These are phyloP conservation scores for Vinca minor DNA, from an alignment of 257 asterid species.

Conservation along the genomic window DNA sequence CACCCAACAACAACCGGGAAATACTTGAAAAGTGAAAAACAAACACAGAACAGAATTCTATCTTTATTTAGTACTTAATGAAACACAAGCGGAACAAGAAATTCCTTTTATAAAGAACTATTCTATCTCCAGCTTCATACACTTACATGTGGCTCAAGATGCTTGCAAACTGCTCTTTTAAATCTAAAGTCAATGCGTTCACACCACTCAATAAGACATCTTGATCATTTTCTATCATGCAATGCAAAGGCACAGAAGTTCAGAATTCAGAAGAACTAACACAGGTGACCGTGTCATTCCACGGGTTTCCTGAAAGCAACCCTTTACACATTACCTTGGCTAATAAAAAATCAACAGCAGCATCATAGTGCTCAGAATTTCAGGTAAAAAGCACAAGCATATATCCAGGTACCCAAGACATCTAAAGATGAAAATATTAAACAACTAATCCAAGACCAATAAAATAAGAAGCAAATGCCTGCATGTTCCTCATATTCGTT, in stretches of 20 bases:
- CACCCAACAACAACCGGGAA: no score
- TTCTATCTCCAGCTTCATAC: background rate
- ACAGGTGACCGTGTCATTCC: background rate
- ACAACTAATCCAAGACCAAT: background rate
- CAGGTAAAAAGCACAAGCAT: background rate
- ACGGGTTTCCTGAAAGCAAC: background rate
- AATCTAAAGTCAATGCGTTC: background rate
- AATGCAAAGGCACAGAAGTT: background rate
- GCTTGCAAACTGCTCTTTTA: background rate
- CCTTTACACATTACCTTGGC: background rate
- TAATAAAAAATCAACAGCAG: background rate
- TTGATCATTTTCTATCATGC: background rate
- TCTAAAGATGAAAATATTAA: background rate
- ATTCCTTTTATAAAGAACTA: background rate
- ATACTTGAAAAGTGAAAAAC: no score
- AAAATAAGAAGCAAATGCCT: background rate
- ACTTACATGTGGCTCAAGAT: background rate
- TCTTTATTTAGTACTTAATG: background rate
- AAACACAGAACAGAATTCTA: background rate
- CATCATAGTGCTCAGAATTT: background rate
- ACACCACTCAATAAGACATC: background rate
- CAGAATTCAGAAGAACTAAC: background rate
- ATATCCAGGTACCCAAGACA: background rate
- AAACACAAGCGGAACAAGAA: background rate
- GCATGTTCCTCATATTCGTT: background rate